These are phyloP conservation scores for Sclerotinia nivalis DNA, from an alignment of 2,329 filamentous ascomycete species.

Conservation along the genomic window DNA sequence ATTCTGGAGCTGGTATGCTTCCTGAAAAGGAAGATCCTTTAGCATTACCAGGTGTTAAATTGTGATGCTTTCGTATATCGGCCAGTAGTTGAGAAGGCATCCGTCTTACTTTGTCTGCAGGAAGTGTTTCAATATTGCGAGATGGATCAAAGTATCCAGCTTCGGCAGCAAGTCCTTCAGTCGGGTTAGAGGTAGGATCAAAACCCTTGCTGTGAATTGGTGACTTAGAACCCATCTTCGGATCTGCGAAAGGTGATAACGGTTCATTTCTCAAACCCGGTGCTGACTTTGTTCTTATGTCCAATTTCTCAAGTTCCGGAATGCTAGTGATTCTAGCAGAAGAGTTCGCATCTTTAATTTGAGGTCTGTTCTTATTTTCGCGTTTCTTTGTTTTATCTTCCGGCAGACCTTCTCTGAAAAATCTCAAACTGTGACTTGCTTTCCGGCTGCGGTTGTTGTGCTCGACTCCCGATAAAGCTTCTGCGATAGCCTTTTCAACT, in stretches of 20 bases:
- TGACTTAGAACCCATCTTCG: background rate
- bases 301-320: slow-evolving; percentile 6
- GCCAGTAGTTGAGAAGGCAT: slow-evolving; percentile 39
- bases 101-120: slow-evolving; percentile 30
- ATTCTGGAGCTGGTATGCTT: slow-evolving; percentile 39
- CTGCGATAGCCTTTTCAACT: slow-evolving; percentile 65
- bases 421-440: slow-evolving; percentile 65
- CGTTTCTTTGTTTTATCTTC: slow-evolving; percentile 58
- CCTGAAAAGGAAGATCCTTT: slow-evolving; percentile 40
- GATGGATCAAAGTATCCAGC: slow-evolving; percentile 37
- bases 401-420: slow-evolving; percentile 66
- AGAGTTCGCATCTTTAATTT: slow-evolving; percentile 37
- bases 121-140: slow-evolving; percentile 28
- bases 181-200: slow-evolving; percentile 19
- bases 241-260: slow-evolving; percentile 26
- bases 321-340: slow-evolving; percentile 16
- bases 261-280: slow-evolving; percentile 18
- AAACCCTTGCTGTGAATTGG: background rate
- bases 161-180: slow-evolving; percentile 31
- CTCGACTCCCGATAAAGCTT: slow-evolving; percentile 61
- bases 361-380: slow-evolving; percentile 45
- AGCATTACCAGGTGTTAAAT: slow-evolving; percentile 37
- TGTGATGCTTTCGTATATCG: slow-evolving; percentile 40
- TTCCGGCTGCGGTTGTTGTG: slow-evolving; percentile 66
- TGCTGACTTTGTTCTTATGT: background rate